Conservation (phyloP, 805 yeast species). For the Lachancea thermotolerans region DNA sequence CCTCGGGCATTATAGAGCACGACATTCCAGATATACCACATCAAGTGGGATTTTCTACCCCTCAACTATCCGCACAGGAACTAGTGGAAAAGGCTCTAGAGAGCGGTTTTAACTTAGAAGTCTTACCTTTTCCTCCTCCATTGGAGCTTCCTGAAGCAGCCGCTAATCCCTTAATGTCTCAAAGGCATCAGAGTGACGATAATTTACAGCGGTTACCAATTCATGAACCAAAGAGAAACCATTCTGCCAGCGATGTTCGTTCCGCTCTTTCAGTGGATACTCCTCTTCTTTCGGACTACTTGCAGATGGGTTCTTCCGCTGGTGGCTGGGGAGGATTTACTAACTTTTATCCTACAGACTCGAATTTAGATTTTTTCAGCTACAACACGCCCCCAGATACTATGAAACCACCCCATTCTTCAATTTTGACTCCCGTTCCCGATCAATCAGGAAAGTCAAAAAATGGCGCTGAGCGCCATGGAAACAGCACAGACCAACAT, state of each 20-base stretch:
- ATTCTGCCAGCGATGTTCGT: slow-evolving; percentile 5
- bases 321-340: slow-evolving; percentile 36
- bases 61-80: slow-evolving; percentile 55
- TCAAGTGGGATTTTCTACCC: slow-evolving; percentile 77
- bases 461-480: not conserved
- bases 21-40: slow-evolving; percentile 38
- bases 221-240: not conserved
- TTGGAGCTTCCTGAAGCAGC: slow-evolving; percentile 12
- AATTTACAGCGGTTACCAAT: not conserved
- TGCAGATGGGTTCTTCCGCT: slow-evolving; percentile 36
- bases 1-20: slow-evolving; percentile 7
- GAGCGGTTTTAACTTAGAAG: slow-evolving; percentile 23
- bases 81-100: slow-evolving; percentile 30
- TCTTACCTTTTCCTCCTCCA: slow-evolving; percentile 21
- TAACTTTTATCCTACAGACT: slow-evolving; percentile 15
- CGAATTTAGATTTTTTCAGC: slow-evolving; percentile 31
- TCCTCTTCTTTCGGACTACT: slow-evolving; percentile 35
- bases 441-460: not conserved
- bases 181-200: not conserved
- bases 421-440: not conserved
- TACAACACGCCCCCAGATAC: slow-evolving; percentile 11
- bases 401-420: slow-evolving; percentile 10
- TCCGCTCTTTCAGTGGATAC: slow-evolving; percentile 25
- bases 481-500: slow-evolving; percentile 17
- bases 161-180: not conserved